A percentile compares a stretch with the other conserved stretches of the same genome.
phyloP scores from a whole-genome alignment of 331 rosid species.

The Acacia pycnantha region DNA sequence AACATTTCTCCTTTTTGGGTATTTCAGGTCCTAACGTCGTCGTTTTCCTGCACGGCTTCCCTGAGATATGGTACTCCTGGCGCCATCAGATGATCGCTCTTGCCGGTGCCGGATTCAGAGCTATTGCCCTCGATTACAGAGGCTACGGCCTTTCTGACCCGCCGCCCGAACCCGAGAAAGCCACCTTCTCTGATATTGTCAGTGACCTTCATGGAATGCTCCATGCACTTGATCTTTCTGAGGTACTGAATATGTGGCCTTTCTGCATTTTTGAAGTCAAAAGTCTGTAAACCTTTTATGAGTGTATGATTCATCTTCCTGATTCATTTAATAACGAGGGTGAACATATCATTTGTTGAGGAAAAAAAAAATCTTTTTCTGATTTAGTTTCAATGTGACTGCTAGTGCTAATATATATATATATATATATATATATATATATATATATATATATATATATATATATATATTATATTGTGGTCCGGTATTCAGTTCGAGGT shows the following conservation, averaged over 20 bases:
- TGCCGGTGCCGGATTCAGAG: conserved; percentile 33
- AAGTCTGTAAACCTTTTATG: neutral
- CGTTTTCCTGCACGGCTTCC: conserved; percentile 43
- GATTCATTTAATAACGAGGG: neutral
- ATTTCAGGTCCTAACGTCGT: conserved; percentile 23
- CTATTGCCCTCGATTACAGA: conserved; percentile 38
- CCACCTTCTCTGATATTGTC: conserved; percentile 26
- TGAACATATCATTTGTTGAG: neutral
- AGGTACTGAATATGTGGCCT: conserved; percentile 15
- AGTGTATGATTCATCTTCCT: neutral
- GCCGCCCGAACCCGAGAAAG: conserved; percentile 19
- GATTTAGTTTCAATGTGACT: neutral
- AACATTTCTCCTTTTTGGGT: neutral
- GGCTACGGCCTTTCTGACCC: conserved; percentile 41
- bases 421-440: too few species aligned
- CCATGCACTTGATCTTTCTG: conserved; percentile 24
- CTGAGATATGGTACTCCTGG: conserved; percentile 49
- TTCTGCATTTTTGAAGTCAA: neutral
- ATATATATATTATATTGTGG: too few species aligned
- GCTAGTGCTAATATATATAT: neutral
- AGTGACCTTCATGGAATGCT: conserved; percentile 28
- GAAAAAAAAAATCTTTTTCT: neutral
- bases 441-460: too few species aligned
- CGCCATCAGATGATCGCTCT: conserved; percentile 40
- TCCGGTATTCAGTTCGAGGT: too few species aligned